Percentiles rank a stretch among this genome's conserved stretches.
Evolutionary conservation across 2,329 filamentous ascomycete genomes (phyloP).

Genomic region (Lasiodiplodia sp.): DNA sequence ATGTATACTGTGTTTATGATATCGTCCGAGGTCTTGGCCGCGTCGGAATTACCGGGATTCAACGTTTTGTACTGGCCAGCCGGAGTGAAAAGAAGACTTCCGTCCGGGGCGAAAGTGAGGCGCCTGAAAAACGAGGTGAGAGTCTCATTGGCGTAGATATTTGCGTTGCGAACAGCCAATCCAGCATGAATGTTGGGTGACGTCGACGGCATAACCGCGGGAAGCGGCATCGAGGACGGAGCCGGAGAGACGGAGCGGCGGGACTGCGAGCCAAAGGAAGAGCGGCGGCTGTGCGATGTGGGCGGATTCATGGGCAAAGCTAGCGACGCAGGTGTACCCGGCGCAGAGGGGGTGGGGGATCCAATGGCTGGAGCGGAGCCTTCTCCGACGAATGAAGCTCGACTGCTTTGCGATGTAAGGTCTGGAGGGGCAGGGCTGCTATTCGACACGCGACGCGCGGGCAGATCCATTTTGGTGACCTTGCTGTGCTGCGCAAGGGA

Average conservation of each 20-base stretch:
- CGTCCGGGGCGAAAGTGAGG: conserved; percentile 93
- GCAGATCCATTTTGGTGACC: conserved; percentile 92
- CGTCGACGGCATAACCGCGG: conserved; percentile 93
- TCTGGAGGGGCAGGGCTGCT: conserved; percentile 92
- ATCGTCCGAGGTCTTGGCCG: conserved; percentile 78
- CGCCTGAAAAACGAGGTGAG: conserved; percentile 96
- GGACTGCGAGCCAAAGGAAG: conserved; percentile 79
- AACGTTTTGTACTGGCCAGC: conserved; percentile 93
- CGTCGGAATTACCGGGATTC: conserved; percentile 70
- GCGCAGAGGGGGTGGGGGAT: conserved; percentile 88
- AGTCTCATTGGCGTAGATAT: conserved; percentile 94
- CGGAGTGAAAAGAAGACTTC: conserved; percentile 90
- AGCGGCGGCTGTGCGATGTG: conserved; percentile 90
- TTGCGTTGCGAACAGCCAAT: conserved; percentile 75
- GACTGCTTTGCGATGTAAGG: conserved; percentile 61
- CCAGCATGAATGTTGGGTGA: conserved; percentile 80
- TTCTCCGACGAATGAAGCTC: conserved; percentile 69
- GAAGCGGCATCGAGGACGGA: conserved; percentile 83
- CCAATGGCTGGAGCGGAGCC: conserved; percentile 66
- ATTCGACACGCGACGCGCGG: conserved; percentile 85
- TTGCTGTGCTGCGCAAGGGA: conserved; percentile 80
- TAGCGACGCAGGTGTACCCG: conserved; percentile 89
- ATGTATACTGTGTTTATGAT: conserved; percentile 98
- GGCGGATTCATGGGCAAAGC: conserved; percentile 96
- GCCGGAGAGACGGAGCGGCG: conserved; percentile 91